Conservation (phyloP, 2,329 filamentous ascomycete species). For the Ophiostoma australiae region DNA sequence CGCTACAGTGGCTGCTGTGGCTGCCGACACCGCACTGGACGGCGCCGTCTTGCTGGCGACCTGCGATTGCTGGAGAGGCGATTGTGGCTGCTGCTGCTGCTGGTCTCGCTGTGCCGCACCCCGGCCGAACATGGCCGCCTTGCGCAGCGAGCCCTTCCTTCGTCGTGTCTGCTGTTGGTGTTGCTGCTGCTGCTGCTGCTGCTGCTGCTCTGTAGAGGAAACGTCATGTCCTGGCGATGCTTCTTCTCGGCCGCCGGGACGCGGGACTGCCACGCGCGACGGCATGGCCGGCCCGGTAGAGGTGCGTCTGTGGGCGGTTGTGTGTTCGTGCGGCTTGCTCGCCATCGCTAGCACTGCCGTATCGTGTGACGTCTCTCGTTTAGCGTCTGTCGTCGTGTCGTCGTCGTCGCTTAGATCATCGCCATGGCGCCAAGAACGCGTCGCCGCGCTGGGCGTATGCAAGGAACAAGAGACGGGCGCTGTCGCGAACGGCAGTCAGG, state of each 20-base stretch:
- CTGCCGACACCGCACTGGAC: constrained; percentile 14
- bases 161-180: constrained; percentile 53
- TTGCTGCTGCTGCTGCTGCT: constrained; percentile 24
- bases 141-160: constrained; percentile 78
- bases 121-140: constrained; percentile 76
- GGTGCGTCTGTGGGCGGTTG: constrained; percentile 13
- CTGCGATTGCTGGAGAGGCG: neutral
- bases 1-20: constrained; percentile 13
- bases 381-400: neutral
- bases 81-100: neutral
- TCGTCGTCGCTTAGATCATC: constrained; percentile 12
- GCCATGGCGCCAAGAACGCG: constrained; percentile 4
- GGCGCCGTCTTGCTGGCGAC: constrained; percentile 4
- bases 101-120: constrained; percentile 54
- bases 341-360: neutral
- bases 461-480: constrained; percentile 5
- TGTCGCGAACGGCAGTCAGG: neutral
- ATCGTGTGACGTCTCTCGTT: too few relatives aligned
- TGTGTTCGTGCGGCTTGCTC: neutral
- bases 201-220: neutral
- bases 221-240: constrained; percentile 28
- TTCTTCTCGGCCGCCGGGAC: neutral
- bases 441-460: constrained; percentile 11
- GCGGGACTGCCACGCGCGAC: constrained; percentile 18
- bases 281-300: constrained; percentile 21